A percentile compares a stretch with the other conserved stretches of the same genome.
phyloP scores from a whole-genome alignment of 2,329 filamentous ascomycete genomes.

The Stagonosporopsis chrysanthemi region DNA sequence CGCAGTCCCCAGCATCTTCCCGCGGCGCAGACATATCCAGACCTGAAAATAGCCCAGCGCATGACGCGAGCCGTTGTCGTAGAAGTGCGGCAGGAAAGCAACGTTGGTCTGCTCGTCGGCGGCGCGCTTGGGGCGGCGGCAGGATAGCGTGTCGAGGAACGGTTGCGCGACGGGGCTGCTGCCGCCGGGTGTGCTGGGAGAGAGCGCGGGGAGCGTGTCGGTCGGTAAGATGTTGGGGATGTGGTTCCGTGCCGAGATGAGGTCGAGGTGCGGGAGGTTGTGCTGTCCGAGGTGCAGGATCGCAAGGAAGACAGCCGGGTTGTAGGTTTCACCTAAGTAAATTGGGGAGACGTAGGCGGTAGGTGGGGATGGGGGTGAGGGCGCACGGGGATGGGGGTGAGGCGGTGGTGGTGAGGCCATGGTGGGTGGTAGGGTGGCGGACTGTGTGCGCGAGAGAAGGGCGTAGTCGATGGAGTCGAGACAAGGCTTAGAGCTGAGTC shows the following conservation, averaged over 20 bases:
- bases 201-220: conserved; percentile 13
- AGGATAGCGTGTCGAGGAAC: background rate
- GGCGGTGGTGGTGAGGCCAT: background rate
- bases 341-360: conserved; percentile 16
- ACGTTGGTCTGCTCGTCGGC: conserved; percentile 5
- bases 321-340: conserved; percentile 26
- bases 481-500: background rate
- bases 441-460: background rate
- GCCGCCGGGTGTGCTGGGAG: background rate
- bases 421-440: background rate
- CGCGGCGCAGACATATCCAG: background rate
- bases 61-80: conserved; percentile 15
- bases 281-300: conserved; percentile 31
- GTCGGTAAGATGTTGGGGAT: conserved; percentile 26
- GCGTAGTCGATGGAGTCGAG: conserved; percentile 7
- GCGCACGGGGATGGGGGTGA: background rate
- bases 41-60: conserved; percentile 23
- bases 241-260: conserved; percentile 27
- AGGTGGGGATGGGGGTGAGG: background rate
- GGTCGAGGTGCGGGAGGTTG: conserved; percentile 29
- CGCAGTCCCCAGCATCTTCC: background rate
- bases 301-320: conserved; percentile 29
- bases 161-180: background rate
- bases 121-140: background rate
- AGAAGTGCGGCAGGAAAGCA: conserved; percentile 30